Base-by-base conservation (phyloP, 2,329 filamentous ascomycete genomes). In the Aspergillus oerlinghausenensis region DNA sequence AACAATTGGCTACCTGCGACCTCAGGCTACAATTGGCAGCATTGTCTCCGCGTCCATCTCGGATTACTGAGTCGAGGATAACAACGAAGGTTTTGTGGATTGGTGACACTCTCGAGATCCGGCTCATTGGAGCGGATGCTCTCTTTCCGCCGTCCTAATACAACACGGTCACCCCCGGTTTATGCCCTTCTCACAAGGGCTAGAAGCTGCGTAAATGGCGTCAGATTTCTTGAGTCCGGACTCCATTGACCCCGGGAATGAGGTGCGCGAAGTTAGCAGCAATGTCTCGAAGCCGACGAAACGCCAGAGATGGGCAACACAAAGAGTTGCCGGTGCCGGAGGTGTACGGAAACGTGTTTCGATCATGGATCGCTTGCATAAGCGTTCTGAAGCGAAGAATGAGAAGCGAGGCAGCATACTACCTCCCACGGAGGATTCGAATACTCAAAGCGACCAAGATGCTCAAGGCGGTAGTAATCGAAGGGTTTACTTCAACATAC, bases 301-400 rank as follows among this genome's bases (percentile, higher is more conserved):
- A 71, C 84, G 92, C 70, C 87, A 94, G 74, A 84, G 94, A 85
- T 97, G 94, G 94, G 93, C 94, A 19, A 97, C 94, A n/a, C 90
- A 92, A 69, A 90, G 91, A 72, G 84, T 89, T 73, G 86, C 87
- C 14, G 85, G 89, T 67, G 84, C 86, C 70, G 89, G 87, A 71
- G 90, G 88, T 62, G 80, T 82, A 65, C 82, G 84, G 71, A 97
- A 97, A 81, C 87, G 94, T 61, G 79, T 87, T 56, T 94, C 90
- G 49, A 87, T 97, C 61, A 84, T 94, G 67, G 87, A 89, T 67
- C 87, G 92, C 65, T 80, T 87, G 69, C 84, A 90, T 71, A 86
- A 84, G 68, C 78, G 81, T 67, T 77, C 79, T 60, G 77, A 76
- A 55, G 84, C 82, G 58, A 82, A 77, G 64, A 88, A 94, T 75